Percentiles rank a stretch among this genome's conserved stretches.
Conservation (phyloP, 768 basidiomycete genomes). For the Sporobolomyces pararoseus region DNA sequence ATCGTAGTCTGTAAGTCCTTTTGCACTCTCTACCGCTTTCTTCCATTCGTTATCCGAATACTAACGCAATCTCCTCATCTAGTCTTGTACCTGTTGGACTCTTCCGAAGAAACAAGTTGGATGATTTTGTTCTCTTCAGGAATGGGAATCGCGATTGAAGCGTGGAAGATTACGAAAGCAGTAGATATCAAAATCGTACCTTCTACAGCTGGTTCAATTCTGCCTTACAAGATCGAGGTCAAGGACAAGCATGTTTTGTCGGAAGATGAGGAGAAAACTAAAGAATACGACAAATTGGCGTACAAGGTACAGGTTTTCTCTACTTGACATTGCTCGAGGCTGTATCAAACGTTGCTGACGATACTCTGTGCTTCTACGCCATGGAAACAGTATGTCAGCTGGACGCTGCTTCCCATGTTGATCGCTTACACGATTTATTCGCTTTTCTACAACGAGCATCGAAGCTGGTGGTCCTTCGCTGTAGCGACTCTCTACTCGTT, state of each 20-base stretch:
- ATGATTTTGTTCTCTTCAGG: constrained; percentile 62
- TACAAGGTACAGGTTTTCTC: constrained; percentile 57
- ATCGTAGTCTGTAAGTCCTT: constrained; percentile 18
- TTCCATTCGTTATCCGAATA: background rate
- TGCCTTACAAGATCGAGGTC: constrained; percentile 78
- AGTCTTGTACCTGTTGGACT: constrained; percentile 70
- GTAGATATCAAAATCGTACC: constrained; percentile 74
- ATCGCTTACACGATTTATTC: constrained; percentile 56
- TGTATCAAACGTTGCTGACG: no score
- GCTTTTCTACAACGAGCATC: constrained; percentile 50
- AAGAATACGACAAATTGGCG: constrained; percentile 89
- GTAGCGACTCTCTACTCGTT: constrained; percentile 57
- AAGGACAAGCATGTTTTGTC: constrained; percentile 95
- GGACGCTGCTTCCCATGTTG: constrained; percentile 36
- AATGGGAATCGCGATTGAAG: constrained; percentile 57
- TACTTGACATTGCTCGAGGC: no score
- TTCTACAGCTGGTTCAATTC: constrained; percentile 60
- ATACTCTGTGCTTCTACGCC: no score
- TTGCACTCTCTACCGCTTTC: background rate
- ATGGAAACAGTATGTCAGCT: constrained; percentile 3
- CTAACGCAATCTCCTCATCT: background rate
- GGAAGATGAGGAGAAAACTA: constrained; percentile 96
- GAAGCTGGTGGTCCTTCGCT: constrained; percentile 93
- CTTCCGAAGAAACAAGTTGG: constrained; percentile 91
- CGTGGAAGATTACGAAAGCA: constrained; percentile 79